phyloP scores from a whole-genome alignment of 305 asterid genomes.

The Nicotiana rustica region DNA sequence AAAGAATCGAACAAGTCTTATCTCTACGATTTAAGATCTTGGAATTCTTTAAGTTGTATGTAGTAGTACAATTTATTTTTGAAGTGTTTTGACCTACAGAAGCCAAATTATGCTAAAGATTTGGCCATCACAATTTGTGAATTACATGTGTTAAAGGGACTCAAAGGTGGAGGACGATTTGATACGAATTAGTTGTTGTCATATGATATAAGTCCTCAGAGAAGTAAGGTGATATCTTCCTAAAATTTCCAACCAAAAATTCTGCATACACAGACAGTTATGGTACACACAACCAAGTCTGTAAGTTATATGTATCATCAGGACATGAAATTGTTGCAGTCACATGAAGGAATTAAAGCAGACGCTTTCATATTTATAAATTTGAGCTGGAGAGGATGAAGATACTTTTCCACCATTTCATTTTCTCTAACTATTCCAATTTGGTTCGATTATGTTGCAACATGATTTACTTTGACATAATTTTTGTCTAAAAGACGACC shows the following conservation, averaged over 20 bases:
- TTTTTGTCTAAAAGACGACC: neutral
- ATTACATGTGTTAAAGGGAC: neutral
- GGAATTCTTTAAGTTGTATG: constrained; percentile 24
- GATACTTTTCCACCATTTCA: neutral
- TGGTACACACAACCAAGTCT: neutral
- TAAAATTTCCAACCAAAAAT: neutral
- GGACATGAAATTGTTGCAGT: neutral
- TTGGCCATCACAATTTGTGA: neutral
- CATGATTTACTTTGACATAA: neutral
- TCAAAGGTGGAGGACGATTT: neutral
- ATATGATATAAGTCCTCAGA: neutral
- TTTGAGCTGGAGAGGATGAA: neutral
- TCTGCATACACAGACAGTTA: neutral
- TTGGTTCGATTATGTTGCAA: neutral
- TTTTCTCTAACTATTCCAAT: neutral
- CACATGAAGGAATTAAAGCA: neutral
- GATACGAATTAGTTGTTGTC: neutral
- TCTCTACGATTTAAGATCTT: neutral
- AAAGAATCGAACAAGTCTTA: neutral
- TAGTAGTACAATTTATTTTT: neutral
- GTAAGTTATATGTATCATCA: neutral
- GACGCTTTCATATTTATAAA: neutral
- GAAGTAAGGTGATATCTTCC: neutral
- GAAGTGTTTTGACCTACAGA: neutral
- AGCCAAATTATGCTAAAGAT: neutral